Base-by-base conservation (phyloP, 371 early-diverging fungal species). In the Mucor irregularis region DNA sequence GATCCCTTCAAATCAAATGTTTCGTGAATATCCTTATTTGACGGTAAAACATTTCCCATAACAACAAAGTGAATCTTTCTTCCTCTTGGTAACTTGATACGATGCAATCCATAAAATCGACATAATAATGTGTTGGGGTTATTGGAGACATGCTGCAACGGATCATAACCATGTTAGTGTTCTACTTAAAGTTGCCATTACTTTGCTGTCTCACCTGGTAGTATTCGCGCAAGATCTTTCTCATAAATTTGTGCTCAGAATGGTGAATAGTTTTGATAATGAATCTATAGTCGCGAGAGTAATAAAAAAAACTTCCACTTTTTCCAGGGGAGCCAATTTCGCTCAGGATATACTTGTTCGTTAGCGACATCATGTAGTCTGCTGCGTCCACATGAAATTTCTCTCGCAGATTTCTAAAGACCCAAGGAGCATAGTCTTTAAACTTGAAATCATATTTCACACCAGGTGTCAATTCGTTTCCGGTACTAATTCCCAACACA, bases 371-470 rank as follows among this genome's bases (percentile, higher is more conserved):
- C 76, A 98, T 75, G 62, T 98, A 98, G 50, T 98, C 97, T n/a
- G 91, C 90, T 14, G 96, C 83, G 62, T 94, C 93, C 25, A 98
- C 87, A 39, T 86, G 82, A 68, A 95, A 96, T n/a, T 82, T 80
- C 49, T 93, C 90, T 29, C 98, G 78, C 43, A 97, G 78, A 53
- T 83, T 71, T 37, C 96, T 86, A 65, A 98, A 98, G n/a, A 95
- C 95, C 94, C 93, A 94, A 5, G 96, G 97, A 5, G 96, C 93
- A 69, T 97, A 97, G 69, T 98, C 98, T 68, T 97, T 98, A 67
- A 97, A 98, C 70, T 97, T 96, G 73, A 97, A 98, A 58, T 98
- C 97, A 72, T 97, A 97, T 55, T 89, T 89, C 17, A 93, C 90
- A 4, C 90, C 89, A 10, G 97, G 93, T n/a, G 93, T 94, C 67